phyloP scores from a whole-genome alignment of 176 grass and related monocot genomes.

The Secale cereale region DNA sequence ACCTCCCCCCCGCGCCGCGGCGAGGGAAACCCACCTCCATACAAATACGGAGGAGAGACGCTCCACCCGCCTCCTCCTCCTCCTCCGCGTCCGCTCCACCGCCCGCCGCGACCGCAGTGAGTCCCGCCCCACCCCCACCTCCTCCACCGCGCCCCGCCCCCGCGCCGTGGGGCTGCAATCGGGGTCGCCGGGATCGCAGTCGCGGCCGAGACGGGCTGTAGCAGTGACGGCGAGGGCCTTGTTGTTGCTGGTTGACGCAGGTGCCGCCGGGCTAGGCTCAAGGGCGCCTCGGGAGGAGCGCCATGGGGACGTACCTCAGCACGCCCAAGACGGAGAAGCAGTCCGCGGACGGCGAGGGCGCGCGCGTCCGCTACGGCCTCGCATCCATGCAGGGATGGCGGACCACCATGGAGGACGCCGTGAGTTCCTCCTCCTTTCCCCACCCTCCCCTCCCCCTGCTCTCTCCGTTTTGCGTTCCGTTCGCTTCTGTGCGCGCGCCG shows the following conservation, averaged over 20 bases:
- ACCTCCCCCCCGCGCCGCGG: background rate
- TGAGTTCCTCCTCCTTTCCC: slow-evolving; percentile 14
- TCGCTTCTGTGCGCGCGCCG: too few relatives aligned
- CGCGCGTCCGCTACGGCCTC: slow-evolving; percentile 56
- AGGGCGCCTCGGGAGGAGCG: too few relatives aligned
- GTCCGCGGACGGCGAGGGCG: slow-evolving; percentile 61
- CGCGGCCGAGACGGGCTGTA: background rate
- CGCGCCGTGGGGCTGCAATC: background rate
- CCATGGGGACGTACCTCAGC: slow-evolving; percentile 93
- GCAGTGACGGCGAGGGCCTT: background rate
- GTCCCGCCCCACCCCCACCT: background rate
- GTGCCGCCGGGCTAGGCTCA: too few relatives aligned
- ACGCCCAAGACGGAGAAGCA: slow-evolving; percentile 90
- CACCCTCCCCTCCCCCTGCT: too few relatives aligned
- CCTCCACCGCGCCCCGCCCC: background rate
- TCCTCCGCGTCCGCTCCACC: background rate
- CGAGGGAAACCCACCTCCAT: background rate
- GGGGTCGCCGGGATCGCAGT: background rate
- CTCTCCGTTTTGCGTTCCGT: background rate
- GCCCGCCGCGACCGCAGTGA: background rate
- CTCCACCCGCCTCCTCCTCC: background rate
- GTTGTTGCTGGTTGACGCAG: background rate
- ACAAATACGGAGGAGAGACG: slow-evolving; percentile 34
- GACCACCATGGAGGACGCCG: slow-evolving; percentile 92
- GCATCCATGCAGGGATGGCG: slow-evolving; percentile 99